Conservation (phyloP, 1,284 basidiomycete species). For the Leccinum solheimii region DNA sequence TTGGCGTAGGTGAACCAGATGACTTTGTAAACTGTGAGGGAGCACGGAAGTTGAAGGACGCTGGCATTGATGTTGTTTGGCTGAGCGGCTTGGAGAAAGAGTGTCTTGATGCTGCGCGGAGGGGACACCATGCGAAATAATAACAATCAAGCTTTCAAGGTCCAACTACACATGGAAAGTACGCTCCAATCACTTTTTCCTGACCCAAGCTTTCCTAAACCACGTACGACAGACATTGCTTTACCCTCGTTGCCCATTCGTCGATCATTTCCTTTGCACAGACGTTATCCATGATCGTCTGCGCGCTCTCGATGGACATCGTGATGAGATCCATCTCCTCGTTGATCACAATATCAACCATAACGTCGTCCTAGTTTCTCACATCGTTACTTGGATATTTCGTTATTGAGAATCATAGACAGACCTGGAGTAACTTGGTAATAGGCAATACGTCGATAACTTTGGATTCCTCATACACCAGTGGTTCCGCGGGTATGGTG, state of each 20-base stretch:
- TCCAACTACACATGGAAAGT: constrained; percentile 5
- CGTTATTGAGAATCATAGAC: not conserved
- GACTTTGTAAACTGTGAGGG: constrained; percentile 97
- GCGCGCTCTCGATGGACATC: constrained; percentile 44
- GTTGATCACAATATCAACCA: constrained; percentile 43
- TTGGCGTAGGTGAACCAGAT: constrained; percentile 90
- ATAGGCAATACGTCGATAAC: constrained; percentile 25
- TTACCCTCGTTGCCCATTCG: constrained; percentile 35
- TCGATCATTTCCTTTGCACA: constrained; percentile 36
- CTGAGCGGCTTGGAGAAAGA: constrained; percentile 69
- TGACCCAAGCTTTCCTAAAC: constrained; percentile 2
- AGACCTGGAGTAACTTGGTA: constrained; percentile 29
- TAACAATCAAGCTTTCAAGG: not conserved
- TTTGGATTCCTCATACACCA: constrained; percentile 10
- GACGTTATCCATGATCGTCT: constrained; percentile 32
- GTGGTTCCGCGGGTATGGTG: constrained; percentile 28
- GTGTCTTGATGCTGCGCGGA: constrained; percentile 76
- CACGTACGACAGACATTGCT: constrained; percentile 23
- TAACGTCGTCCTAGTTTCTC: constrained; percentile 41
- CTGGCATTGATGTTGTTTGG: constrained; percentile 78
- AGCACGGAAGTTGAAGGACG: constrained; percentile 70
- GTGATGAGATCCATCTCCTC: constrained; percentile 35
- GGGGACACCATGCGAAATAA: constrained; percentile 40
- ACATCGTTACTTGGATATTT: not conserved
- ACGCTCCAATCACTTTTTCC: not conserved